phyloP scores from a whole-genome alignment of 495 filamentous ascomycete species.

The Lophiostoma macrostomum region DNA sequence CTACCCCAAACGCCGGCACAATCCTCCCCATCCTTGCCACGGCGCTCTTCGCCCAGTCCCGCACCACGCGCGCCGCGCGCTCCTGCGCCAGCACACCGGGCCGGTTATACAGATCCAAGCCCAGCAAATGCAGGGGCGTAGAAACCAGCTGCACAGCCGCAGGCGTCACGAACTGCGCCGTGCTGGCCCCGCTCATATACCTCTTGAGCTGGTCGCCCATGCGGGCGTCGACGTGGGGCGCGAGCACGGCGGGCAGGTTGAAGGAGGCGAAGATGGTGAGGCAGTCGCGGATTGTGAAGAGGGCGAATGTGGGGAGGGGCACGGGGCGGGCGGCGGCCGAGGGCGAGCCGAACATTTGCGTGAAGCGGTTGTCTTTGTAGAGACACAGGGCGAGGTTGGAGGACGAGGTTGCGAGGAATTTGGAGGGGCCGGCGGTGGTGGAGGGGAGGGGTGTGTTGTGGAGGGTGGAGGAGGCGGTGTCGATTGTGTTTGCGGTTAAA shows the following conservation, averaged over 20 bases:
- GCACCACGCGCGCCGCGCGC: constrained; percentile 60
- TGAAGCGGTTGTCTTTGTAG: constrained; percentile 88
- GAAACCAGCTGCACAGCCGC: constrained; percentile 76
- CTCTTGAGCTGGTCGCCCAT: constrained; percentile 47
- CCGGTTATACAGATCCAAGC: constrained; percentile 86
- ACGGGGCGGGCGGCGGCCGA: constrained; percentile 51
- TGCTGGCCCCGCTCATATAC: constrained; percentile 53
- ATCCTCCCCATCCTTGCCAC: constrained; percentile 85
- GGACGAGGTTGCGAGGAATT: constrained; percentile 77
- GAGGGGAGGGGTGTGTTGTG: constrained; percentile 53
- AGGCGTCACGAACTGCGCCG: constrained; percentile 79
- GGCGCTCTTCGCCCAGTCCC: constrained; percentile 75
- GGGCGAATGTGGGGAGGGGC: constrained; percentile 61
- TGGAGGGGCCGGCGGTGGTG: constrained; percentile 66
- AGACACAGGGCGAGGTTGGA: constrained; percentile 89
- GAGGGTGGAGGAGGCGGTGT: constrained; percentile 71
- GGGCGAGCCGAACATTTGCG: constrained; percentile 68
- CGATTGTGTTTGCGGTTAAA: constrained; percentile 81
- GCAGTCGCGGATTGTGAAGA: constrained; percentile 84
- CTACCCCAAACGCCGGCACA: constrained; percentile 89
- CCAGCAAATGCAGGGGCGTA: constrained; percentile 85
- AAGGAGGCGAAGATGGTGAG: constrained; percentile 92
- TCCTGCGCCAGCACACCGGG: constrained; percentile 50
- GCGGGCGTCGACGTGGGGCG: constrained; percentile 51
- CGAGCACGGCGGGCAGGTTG: constrained; percentile 79